These are phyloP conservation scores for Plantago elongata DNA, from an alignment of 257 asterid species.

Conservation along the genomic window DNA sequence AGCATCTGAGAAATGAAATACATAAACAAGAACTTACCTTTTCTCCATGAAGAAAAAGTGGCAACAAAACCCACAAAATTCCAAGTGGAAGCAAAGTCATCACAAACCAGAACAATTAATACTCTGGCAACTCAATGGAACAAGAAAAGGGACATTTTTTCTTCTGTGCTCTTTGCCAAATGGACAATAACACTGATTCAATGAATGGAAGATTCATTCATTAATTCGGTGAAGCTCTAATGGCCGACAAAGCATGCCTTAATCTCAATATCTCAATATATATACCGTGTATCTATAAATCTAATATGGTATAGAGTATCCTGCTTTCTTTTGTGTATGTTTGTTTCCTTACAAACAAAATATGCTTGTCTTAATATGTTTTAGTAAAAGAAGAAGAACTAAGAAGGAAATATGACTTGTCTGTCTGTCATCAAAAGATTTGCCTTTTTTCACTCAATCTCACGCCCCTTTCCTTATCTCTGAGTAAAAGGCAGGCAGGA, in stretches of 20 bases:
- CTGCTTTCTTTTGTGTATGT: slow-evolving; percentile 21
- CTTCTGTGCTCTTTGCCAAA: slow-evolving; percentile 19
- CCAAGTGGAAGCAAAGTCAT: slow-evolving; percentile 43
- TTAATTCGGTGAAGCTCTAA: slow-evolving; percentile 57
- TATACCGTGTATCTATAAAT: background rate
- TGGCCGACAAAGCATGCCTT: slow-evolving; percentile 95
- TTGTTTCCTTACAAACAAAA: slow-evolving; percentile 3
- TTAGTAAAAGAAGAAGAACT: background rate
- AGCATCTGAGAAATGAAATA: background rate
- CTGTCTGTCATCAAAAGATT: slow-evolving; percentile 38
- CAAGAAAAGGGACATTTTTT: slow-evolving; percentile 20
- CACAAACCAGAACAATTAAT: slow-evolving; percentile 13
- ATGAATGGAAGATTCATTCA: slow-evolving; percentile 31
- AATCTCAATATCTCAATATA: slow-evolving; percentile 20
- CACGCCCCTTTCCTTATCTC: slow-evolving; percentile 18
- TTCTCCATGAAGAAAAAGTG: slow-evolving; percentile 22
- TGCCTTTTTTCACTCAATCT: slow-evolving; percentile 31
- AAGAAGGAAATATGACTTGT: slow-evolving; percentile 4
- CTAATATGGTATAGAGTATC: background rate
- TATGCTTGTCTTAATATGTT: slow-evolving; percentile 16
- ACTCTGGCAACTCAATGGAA: slow-evolving; percentile 7
- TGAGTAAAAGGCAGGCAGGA: slow-evolving; percentile 36
- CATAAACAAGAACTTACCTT: slow-evolving; percentile 42
- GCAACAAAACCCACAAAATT: slow-evolving; percentile 19
- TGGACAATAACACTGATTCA: slow-evolving; percentile 32